Percentiles rank a stretch among this genome's conserved stretches.
These are phyloP conservation scores for Solanum arcanum DNA, from an alignment of 257 asterid genomes.

Conservation along the genomic window DNA sequence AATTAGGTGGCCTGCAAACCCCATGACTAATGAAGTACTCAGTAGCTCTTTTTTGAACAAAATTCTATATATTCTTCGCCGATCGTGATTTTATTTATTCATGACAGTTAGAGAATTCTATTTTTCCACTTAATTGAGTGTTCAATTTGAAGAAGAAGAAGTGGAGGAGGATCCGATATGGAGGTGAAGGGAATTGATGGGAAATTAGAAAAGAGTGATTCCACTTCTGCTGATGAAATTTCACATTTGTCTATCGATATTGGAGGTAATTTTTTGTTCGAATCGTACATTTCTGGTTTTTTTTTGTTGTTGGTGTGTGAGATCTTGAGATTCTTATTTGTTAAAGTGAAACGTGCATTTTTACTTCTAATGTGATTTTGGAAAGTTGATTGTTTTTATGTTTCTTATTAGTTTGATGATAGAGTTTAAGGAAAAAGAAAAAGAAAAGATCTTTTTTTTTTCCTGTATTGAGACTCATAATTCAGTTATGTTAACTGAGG, in stretches of 20 bases:
- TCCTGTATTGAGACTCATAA: neutral
- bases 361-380: neutral
- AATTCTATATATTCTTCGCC: neutral
- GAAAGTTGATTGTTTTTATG: neutral
- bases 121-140: neutral
- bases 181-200: neutral
- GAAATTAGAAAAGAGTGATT: neutral
- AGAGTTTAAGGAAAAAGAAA: neutral
- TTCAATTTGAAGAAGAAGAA: neutral
- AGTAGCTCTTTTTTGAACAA: neutral
- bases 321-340: neutral
- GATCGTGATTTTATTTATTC: neutral
- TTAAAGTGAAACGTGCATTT: neutral
- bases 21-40: neutral
- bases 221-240: conserved; percentile 23
- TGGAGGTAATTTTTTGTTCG: conserved; percentile 48
- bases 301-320: neutral
- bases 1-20: neutral
- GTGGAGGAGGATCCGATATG: neutral
- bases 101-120: neutral
- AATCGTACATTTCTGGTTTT: neutral
- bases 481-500: neutral
- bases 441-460: neutral
- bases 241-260: conserved; percentile 77
- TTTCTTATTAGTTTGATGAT: neutral